These are phyloP conservation scores for Obelidium mucronatum DNA, from an alignment of 192 early-diverging fungal genomes.

Conservation along the genomic window DNA sequence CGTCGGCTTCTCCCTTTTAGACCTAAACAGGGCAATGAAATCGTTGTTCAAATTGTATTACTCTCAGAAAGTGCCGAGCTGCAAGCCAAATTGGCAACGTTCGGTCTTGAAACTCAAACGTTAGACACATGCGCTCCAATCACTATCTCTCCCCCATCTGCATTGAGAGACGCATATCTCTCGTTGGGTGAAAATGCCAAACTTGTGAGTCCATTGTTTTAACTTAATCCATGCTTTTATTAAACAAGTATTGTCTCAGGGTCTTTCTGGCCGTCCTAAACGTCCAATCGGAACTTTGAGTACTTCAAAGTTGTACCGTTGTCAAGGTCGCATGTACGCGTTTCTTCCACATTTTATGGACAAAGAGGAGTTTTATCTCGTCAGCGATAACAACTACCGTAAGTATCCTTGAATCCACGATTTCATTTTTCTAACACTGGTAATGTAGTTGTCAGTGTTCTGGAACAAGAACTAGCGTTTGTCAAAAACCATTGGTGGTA, in stretches of 20 bases:
- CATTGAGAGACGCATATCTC: conserved; percentile 78
- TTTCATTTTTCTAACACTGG: background rate
- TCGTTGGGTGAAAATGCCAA: conserved; percentile 80
- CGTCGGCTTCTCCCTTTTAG: conserved; percentile 68
- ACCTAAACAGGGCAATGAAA: conserved; percentile 60
- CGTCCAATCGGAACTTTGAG: conserved; percentile 80
- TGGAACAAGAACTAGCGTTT: conserved; percentile 80
- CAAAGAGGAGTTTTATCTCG: conserved; percentile 86
- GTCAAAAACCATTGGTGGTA: conserved; percentile 75
- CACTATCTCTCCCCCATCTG: conserved; percentile 74
- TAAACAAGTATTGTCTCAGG: conserved; percentile 30
- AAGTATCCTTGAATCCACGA: background rate
- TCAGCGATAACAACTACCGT: conserved; percentile 80
- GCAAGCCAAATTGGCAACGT: conserved; percentile 72
- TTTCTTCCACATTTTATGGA: conserved; percentile 92
- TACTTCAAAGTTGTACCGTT: conserved; percentile 82
- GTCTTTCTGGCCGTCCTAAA: conserved; percentile 76
- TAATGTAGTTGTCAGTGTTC: conserved; percentile 66
- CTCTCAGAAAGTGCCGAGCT: conserved; percentile 76
- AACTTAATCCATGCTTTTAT: background rate
- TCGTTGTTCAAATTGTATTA: conserved; percentile 80
- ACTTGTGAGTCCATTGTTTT: conserved; percentile 48
- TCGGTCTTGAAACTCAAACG: conserved; percentile 83
- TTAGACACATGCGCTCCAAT: conserved; percentile 73
- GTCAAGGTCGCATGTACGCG: conserved; percentile 80